A percentile compares a stretch with the other conserved stretches of the same genome.
Conservation (phyloP, 148 eudicot species). For the Dysphania ambrosioides region DNA sequence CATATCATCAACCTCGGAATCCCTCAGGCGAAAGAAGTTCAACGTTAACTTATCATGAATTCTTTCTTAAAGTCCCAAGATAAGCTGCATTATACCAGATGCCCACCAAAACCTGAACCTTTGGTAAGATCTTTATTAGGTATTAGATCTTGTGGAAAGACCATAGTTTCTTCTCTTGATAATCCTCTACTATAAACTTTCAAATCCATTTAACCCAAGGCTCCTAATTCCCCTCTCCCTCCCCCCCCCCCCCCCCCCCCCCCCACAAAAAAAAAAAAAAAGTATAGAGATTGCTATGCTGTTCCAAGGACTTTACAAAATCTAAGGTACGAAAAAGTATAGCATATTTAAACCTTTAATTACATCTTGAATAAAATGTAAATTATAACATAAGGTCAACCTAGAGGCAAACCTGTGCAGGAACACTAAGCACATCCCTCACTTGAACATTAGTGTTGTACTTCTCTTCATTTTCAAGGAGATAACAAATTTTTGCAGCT, state of each 20-base stretch:
- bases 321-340: background rate
- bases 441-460: slow-evolving; percentile 30
- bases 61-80: no score
- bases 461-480: slow-evolving; percentile 31
- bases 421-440: slow-evolving; percentile 40
- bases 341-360: background rate
- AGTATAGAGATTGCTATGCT: background rate
- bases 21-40: no score
- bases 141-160: background rate
- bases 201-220: background rate
- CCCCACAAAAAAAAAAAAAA: no score
- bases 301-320: background rate
- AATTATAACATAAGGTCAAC: slow-evolving; percentile 11
- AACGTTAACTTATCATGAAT: no score
- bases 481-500: slow-evolving; percentile 26
- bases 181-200: background rate
- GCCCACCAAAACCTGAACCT: background rate
- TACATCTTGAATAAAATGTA: background rate
- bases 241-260: background rate
- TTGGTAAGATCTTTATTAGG: background rate
- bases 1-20: no score
- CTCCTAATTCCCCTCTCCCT: background rate
- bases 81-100: no score
- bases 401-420: slow-evolving; percentile 45
- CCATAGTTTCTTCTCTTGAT: background rate